phyloP scores from a whole-genome alignment of 2,329 filamentous ascomycete genomes.

The Colletotrichum limetticola region DNA sequence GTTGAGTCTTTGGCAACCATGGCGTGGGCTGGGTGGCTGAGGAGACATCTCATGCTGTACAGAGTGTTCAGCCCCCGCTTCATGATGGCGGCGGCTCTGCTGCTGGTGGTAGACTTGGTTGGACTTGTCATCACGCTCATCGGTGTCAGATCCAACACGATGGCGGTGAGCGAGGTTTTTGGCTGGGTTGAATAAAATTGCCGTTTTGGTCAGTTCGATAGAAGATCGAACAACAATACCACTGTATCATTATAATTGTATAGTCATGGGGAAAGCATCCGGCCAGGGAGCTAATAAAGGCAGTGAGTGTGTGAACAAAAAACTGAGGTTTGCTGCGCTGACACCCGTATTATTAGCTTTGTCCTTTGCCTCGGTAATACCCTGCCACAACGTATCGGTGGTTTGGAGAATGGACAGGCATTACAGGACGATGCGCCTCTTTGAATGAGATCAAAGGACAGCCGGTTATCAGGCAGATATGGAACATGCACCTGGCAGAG shows the following conservation, averaged over 20 bases:
- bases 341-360: constrained; percentile 19
- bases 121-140: constrained; percentile 76
- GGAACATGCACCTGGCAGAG: background rate
- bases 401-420: background rate
- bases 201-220: background rate
- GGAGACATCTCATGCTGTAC: constrained; percentile 96
- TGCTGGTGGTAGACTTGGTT: constrained; percentile 83
- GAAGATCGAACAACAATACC: background rate
- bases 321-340: constrained; percentile 24
- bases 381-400: background rate
- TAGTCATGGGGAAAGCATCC: background rate
- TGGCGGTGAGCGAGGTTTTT: constrained; percentile 88
- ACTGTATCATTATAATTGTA: constrained; percentile 12
- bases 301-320: constrained; percentile 12
- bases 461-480: background rate
- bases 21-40: constrained; percentile 87
- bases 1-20: constrained; percentile 87
- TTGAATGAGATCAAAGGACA: background rate
- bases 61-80: constrained; percentile 92
- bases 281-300: background rate
- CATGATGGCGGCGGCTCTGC: constrained; percentile 79
- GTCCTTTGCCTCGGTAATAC: constrained; percentile 17
- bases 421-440: background rate
- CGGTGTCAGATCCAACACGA: constrained; percentile 79
- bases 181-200: constrained; percentile 71